Conservation (phyloP, 176 grass and related monocot genomes). For the Rhipidocladum racemiflorum region DNA sequence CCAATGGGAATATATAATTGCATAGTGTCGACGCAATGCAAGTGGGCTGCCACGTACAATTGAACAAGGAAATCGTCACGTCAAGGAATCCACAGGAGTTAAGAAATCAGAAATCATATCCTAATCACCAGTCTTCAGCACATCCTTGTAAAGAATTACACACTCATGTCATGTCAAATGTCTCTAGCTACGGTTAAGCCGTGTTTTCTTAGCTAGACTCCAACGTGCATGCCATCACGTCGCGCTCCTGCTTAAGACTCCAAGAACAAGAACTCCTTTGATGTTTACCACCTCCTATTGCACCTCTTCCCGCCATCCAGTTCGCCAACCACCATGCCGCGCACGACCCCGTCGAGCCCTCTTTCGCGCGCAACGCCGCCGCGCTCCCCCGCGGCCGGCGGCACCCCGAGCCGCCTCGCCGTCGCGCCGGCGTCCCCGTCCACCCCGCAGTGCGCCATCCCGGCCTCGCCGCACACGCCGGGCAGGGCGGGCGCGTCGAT, state of each 20-base stretch:
- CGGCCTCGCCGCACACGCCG: constrained; percentile 39
- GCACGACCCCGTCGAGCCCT: constrained; percentile 36
- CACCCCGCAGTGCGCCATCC: constrained; percentile 46
- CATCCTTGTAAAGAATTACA: too few relatives aligned
- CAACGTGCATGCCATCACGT: constrained; percentile 37
- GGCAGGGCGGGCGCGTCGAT: constrained; percentile 11
- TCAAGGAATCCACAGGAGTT: not conserved
- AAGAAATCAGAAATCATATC: not conserved
- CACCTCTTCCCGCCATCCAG: not conserved
- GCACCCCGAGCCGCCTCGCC: constrained; percentile 34
- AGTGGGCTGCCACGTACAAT: constrained; percentile 22
- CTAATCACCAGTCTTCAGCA: not conserved
- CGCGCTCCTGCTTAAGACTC: not conserved
- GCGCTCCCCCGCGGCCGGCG: constrained; percentile 19
- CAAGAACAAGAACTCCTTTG: not conserved
- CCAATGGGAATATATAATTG: not conserved
- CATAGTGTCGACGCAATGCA: not conserved
- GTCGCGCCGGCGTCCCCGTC: constrained; percentile 25
- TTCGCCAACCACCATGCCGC: constrained; percentile 9
- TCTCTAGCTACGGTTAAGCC: not conserved
- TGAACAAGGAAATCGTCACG: not conserved
- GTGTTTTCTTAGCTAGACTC: not conserved
- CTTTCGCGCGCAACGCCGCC: constrained; percentile 33
- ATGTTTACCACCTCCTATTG: not conserved
- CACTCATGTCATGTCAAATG: not conserved